A percentile compares a stretch with the other conserved stretches of the same genome.
These are phyloP conservation scores for Phytophthora tentaculata DNA, from an alignment of 352 stramenopile species.

Conservation along the genomic window DNA sequence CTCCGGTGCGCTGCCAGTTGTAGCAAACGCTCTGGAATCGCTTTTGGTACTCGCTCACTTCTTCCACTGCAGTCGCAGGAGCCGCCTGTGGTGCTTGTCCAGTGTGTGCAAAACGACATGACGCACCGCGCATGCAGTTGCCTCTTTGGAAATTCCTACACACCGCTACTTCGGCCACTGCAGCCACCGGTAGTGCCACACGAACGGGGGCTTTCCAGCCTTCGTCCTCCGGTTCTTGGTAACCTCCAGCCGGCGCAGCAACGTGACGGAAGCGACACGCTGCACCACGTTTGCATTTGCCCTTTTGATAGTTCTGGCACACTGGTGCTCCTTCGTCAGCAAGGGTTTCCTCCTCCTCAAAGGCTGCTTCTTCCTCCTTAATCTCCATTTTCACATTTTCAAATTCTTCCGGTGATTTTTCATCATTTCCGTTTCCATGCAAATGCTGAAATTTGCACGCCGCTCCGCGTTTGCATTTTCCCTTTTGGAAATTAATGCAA, in stretches of 20 bases:
- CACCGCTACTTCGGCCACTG: conserved; percentile 53
- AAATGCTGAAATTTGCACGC: conserved; percentile 70
- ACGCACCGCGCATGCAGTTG: conserved; percentile 51
- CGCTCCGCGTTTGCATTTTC: conserved; percentile 70
- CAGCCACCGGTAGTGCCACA: conserved; percentile 42
- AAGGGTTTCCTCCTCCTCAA: conserved; percentile 42
- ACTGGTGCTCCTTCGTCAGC: conserved; percentile 55
- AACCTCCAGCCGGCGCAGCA: conserved; percentile 13
- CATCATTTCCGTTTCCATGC: conserved; percentile 18
- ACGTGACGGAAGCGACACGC: conserved; percentile 72
- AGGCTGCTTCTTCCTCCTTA: conserved; percentile 11
- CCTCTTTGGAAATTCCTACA: conserved; percentile 62
- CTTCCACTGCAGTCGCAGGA: conserved; percentile 43
- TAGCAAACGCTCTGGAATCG: conserved; percentile 71
- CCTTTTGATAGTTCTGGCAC: conserved; percentile 74
- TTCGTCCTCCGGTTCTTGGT: conserved; percentile 27
- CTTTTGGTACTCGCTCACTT: conserved; percentile 70
- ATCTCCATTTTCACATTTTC: conserved; percentile 10
- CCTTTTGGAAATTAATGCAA: conserved; percentile 80
- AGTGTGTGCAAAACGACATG: conserved; percentile 66
- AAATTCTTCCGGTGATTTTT: conserved; percentile 7
- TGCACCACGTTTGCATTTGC: conserved; percentile 69
- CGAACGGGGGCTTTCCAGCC: conserved; percentile 38
- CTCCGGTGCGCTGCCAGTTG: conserved; percentile 59
- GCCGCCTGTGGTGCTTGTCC: conserved; percentile 26